Conservation (phyloP, 2,329 filamentous ascomycete species). For the Aspergillus caelatus region DNA sequence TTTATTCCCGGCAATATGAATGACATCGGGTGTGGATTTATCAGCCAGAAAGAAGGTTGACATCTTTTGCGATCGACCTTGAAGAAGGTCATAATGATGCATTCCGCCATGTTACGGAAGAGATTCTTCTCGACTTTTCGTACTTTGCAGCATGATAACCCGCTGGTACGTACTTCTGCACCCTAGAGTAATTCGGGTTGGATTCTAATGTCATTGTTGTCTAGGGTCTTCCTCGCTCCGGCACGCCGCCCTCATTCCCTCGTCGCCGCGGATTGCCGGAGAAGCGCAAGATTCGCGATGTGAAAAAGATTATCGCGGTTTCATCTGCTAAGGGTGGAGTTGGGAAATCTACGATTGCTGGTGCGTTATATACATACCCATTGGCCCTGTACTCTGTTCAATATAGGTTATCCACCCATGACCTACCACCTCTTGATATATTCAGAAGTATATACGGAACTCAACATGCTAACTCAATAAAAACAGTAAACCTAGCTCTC, state of each 20-base stretch:
- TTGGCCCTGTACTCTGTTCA: background rate
- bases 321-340: conserved; percentile 98
- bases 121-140: conserved; percentile 60
- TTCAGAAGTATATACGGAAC: background rate
- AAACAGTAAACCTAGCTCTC: conserved; percentile 75
- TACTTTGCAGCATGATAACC: conserved; percentile 77
- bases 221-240: conserved; percentile 82
- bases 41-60: background rate
- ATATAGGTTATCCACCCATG: background rate
- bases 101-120: conserved; percentile 26
- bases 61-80: too few relatives aligned
- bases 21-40: background rate
- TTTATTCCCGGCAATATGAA: conserved; percentile 25
- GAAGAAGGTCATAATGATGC: background rate
- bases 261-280: conserved; percentile 80
- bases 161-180: conserved; percentile 63
- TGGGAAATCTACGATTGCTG: conserved; percentile 90
- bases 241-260: conserved; percentile 66
- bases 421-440: background rate
- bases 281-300: conserved; percentile 77
- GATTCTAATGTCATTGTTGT: background rate
- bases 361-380: conserved; percentile 46
- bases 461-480: conserved; percentile 3
- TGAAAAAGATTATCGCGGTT: conserved; percentile 92
- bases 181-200: background rate